Evolutionary conservation across 345 rosid genomes (phyloP).

Genomic region (Triadica sebifera): DNA sequence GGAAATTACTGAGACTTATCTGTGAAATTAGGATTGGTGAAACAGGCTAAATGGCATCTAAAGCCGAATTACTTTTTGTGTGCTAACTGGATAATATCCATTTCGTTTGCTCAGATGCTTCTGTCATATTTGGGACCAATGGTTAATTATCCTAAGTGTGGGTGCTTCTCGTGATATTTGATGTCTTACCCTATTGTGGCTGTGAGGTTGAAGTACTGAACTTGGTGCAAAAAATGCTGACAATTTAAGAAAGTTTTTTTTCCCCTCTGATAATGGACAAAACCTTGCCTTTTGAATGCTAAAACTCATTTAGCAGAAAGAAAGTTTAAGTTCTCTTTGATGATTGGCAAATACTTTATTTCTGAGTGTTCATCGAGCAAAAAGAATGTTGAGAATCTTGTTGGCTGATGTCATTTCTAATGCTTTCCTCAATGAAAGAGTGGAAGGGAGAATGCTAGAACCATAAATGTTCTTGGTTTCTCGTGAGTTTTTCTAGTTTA

Average conservation of each 20-base stretch:
- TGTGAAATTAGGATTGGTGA: background rate
- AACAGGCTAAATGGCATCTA: background rate
- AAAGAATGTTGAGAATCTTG: background rate
- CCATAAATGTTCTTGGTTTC: background rate
- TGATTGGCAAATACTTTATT: background rate
- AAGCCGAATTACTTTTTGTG: background rate
- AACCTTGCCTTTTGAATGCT: background rate
- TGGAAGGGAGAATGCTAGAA: background rate
- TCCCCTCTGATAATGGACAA: background rate
- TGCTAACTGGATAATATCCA: constrained; percentile 5
- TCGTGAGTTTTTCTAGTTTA: background rate
- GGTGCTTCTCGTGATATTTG: background rate
- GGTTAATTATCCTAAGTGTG: background rate
- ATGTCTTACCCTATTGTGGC: background rate
- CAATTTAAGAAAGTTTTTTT: background rate
- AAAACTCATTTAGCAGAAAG: background rate
- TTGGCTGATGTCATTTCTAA: background rate
- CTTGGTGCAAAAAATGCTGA: background rate
- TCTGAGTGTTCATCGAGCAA: background rate
- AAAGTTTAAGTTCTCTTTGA: background rate
- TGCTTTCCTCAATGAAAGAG: background rate
- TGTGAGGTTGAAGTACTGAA: background rate
- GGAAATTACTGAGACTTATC: background rate
- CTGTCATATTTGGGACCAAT: constrained; percentile 1
- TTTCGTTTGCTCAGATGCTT: constrained; percentile 1